Evolutionary conservation across 331 rosid genomes (phyloP).

Genomic region (Telfairia occidentalis): DNA sequence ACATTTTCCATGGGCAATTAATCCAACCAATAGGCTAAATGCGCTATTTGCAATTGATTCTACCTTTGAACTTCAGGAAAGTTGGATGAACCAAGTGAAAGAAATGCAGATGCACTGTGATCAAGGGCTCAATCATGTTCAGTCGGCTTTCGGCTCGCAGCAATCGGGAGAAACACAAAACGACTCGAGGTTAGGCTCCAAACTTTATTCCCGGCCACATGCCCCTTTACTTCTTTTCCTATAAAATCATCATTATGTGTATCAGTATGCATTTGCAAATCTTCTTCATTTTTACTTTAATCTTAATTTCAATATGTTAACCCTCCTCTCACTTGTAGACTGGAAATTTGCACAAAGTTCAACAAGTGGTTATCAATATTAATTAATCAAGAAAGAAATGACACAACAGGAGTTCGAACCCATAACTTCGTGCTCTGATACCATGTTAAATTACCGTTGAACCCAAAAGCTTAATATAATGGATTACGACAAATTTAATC

Average conservation of each 20-base stretch:
- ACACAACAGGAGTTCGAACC: too few relatives aligned
- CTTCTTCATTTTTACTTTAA: background rate
- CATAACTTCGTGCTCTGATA: too few relatives aligned
- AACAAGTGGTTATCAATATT: too few relatives aligned
- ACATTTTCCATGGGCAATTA: background rate
- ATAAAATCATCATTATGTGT: background rate
- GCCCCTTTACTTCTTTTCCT: background rate
- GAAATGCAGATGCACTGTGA: conserved; percentile 76
- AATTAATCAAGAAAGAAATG: too few relatives aligned
- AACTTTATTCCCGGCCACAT: background rate
- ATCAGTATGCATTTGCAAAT: background rate
- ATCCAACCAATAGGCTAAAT: background rate
- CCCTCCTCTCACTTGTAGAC: too few relatives aligned
- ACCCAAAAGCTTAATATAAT: too few relatives aligned
- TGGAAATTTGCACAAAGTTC: too few relatives aligned
- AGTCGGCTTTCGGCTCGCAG: conserved; percentile 33
- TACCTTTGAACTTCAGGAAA: conserved; percentile 48
- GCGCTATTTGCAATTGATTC: background rate
- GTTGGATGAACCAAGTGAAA: conserved; percentile 83
- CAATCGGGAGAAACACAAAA: conserved; percentile 42
- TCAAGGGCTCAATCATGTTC: conserved; percentile 55
- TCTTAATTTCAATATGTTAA: background rate
- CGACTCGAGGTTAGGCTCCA: conserved; percentile 40
- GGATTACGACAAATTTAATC: too few relatives aligned
- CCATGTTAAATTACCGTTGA: too few relatives aligned